These are phyloP conservation scores for Mallotus japonicus DNA, from an alignment of 441 rosid genomes.

Conservation along the genomic window DNA sequence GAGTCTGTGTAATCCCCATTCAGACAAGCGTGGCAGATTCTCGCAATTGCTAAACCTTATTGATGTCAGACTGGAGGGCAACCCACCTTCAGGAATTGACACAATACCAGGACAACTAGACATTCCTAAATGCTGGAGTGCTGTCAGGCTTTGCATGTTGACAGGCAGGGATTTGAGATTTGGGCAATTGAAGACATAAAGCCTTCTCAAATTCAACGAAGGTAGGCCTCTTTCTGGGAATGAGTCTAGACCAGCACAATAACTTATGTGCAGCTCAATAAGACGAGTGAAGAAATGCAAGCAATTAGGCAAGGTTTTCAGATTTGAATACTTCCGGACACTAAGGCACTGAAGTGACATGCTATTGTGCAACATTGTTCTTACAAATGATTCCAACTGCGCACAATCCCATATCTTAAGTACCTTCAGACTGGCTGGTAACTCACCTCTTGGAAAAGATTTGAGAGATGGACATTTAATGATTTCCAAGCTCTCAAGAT, in stretches of 20 bases:
- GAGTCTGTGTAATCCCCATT: constrained; percentile 19
- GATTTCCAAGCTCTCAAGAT: constrained; percentile 13
- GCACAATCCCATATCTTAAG: constrained; percentile 7
- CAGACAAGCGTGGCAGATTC: constrained; percentile 6
- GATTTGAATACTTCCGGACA: not conserved
- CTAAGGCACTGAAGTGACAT: constrained; percentile 9
- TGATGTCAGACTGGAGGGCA: constrained; percentile 12
- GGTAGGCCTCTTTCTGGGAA: constrained; percentile 20
- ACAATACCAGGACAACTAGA: constrained; percentile 10
- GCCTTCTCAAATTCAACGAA: constrained; percentile 7
- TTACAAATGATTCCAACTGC: not conserved
- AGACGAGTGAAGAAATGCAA: constrained; percentile 10
- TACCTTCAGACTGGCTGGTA: not conserved
- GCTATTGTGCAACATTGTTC: not conserved
- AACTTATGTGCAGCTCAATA: constrained; percentile 14
- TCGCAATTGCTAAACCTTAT: constrained; percentile 8
- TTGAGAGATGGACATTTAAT: constrained; percentile 13
- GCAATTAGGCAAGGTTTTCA: constrained; percentile 2
- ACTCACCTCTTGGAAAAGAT: not conserved
- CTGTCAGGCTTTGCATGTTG: constrained; percentile 13
- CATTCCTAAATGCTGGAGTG: constrained; percentile 16
- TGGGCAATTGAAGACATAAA: constrained; percentile 18
- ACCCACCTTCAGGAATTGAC: constrained; percentile 8
- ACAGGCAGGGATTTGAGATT: constrained; percentile 15
- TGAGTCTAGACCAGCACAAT: constrained; percentile 9